Base-by-base conservation (phyloP, 139 green algal genomes). In the Chlamydomonas incerta region DNA sequence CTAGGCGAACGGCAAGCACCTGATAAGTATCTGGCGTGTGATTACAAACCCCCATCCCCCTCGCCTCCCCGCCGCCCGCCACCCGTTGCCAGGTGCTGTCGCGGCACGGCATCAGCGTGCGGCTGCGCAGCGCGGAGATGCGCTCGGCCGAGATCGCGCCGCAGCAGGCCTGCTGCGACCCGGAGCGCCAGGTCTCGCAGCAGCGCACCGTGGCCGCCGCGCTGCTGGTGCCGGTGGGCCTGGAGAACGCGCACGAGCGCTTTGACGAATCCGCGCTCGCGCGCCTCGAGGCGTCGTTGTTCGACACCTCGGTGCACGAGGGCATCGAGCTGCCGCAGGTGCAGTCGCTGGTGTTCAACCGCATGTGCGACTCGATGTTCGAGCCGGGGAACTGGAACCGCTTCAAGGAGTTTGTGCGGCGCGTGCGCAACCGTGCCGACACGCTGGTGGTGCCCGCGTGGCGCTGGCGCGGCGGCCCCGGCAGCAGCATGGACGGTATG, bases 321-420 rank as follows among this genome's bases (percentile, higher is more conserved):
- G 83, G 71, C 41, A 86, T 91, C 23, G 82, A 91, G 76, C 87
- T 91, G 62, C 79, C 86, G 29, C 75, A 86, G 68, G 87, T 90
- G 63, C 21, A 60, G 23, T 84, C 37, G 55, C 67, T 94, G 63
- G 69, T 80, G 3, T 90, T 95, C 69, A 87, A 90, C 72, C 82
- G 82, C 74, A 90, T 95, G 88, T 87, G 75, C n/a, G 90, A 93
- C 50, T 65, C 76, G 8, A 92, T 95, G 92, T 93, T 95, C 74
- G 92, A 95, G 84, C 85, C 89, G 0, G 71, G 65, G 65, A 92
- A 92, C 74, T 95, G 92, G 92, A 68, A 60, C 26, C 79, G 73
- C 10, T 92, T 93, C 89, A 93, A 91, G 73, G 82, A 81, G 24
- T 94, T 92, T 75, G 79, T 89, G n/a, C 57, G 75, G 24, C 88